These are phyloP conservation scores for Silene coronaria DNA, from an alignment of 179 eudicot genomes.

Conservation along the genomic window DNA sequence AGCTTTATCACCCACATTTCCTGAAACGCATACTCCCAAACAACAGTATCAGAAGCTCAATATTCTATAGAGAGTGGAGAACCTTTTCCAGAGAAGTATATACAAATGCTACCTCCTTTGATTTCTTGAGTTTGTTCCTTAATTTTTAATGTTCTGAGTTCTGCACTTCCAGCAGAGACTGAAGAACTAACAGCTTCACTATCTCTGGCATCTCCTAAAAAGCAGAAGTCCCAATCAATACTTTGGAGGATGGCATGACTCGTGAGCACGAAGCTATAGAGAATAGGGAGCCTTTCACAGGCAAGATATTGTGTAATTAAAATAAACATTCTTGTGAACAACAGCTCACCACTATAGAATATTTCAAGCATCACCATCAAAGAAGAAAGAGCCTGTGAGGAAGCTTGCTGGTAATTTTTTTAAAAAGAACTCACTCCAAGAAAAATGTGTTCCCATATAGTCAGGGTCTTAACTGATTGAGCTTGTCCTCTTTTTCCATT, in stretches of 20 bases:
- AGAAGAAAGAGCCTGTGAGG: background rate
- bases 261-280: background rate
- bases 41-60: background rate
- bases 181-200: constrained; percentile 12
- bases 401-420: background rate
- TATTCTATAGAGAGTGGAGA: background rate
- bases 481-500: background rate
- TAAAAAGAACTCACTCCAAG: background rate
- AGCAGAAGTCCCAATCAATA: background rate
- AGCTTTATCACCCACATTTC: background rate
- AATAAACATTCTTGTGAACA: background rate
- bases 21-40: constrained; percentile 10
- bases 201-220: constrained; percentile 11
- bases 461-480: background rate
- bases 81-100: background rate
- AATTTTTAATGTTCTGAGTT: background rate
- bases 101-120: constrained; percentile 10
- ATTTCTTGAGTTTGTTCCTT: constrained; percentile 4
- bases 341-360: background rate
- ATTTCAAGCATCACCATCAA: background rate
- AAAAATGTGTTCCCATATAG: background rate
- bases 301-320: background rate
- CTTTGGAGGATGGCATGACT: background rate
- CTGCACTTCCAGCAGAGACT: constrained; percentile 7
- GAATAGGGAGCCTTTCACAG: background rate